These are phyloP conservation scores for Micractinium conductrix DNA, from an alignment of 139 green algal genomes.

Conservation along the genomic window DNA sequence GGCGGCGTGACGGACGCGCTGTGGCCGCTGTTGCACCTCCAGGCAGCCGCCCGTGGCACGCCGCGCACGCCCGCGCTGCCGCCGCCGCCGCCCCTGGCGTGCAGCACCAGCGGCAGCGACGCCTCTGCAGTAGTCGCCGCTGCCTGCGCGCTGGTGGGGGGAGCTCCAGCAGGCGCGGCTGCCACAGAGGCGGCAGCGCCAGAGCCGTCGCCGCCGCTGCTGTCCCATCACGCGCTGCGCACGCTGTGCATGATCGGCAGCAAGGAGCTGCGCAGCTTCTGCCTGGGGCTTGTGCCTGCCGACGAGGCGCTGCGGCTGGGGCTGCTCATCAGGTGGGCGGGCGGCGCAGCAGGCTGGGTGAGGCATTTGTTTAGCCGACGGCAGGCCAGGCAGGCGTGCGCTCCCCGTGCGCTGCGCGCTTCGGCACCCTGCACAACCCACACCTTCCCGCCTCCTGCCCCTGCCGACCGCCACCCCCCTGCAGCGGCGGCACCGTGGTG, in stretches of 20 bases:
- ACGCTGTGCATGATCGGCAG: conserved; percentile 59
- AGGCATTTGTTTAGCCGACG: not conserved
- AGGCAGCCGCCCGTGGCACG: not conserved
- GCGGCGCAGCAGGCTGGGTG: not conserved
- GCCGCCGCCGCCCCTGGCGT: not conserved
- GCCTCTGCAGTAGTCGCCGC: not conserved
- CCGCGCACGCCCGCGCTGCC: too few species aligned
- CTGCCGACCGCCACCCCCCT: not conserved
- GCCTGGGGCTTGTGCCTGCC: conserved; percentile 53
- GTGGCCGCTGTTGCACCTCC: conserved; percentile 45
- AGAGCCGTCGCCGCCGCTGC: too few species aligned
- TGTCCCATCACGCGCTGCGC: conserved; percentile 42
- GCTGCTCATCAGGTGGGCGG: not conserved
- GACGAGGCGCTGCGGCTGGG: not conserved
- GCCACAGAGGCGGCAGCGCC: too few species aligned
- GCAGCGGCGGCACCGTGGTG: not conserved
- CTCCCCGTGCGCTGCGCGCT: too few species aligned
- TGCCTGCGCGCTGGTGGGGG: not conserved
- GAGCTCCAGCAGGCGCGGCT: not conserved
- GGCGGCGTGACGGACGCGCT: conserved; percentile 44
- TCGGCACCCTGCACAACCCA: not conserved
- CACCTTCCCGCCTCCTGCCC: not conserved
- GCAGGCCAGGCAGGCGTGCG: too few species aligned
- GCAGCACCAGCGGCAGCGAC: not conserved
- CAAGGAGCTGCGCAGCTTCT: conserved; percentile 47